Base-by-base conservation (phyloP, 495 filamentous ascomycete species). In the Symbiotaphrina buchneri region DNA sequence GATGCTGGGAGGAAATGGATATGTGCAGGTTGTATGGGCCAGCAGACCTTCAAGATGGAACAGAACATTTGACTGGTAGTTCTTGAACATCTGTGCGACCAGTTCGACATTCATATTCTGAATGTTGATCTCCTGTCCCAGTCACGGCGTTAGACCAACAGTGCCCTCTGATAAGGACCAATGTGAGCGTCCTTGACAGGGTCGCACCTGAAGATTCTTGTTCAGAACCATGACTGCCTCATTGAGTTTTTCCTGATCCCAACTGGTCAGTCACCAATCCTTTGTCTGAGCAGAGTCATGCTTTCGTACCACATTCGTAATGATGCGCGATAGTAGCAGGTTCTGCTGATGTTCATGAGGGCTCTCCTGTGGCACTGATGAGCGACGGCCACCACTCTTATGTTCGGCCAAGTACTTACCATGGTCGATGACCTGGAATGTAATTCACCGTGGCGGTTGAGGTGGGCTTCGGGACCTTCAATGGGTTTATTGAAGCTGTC, bases 11-110 rank as follows among this genome's bases (percentile, higher is more conserved):
- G n/a, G n/a, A n/a, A n/a, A 22, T 30, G 14, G 21, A 22, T 10
- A 10, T 1, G 16, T 10, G 15, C 20, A 19, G 13, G 2, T 15
- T 10, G 11, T 10, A 10, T 43, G 19, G 45, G 41, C 28, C 17
- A 17, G 18, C 28, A 27, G 60, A 90, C 87, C 87, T 69, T 95
- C 90, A 18, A 97, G 59, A 45, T 97, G 87, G 47, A 97, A 97
- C 1, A 94, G 59, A 10, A 97, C 87, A 44, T 94, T 97, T 3
- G 80, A 91, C 50, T 92, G 82, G 48, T 97, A 97, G 53, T 95
- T 97, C 62, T 94, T 93, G 59, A 95, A 97, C 87, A 97, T 97
- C 51, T 95, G 87, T 5, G 87, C 83, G 3, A 95, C 87, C 6
- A 95, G 61, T 54, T 95, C 87, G 4, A 93, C 79, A 47, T 95